Percentiles rank a stretch among this genome's conserved stretches.
These are phyloP conservation scores for Candida boidinii DNA, from an alignment of 805 yeast genomes.

Conservation along the genomic window DNA sequence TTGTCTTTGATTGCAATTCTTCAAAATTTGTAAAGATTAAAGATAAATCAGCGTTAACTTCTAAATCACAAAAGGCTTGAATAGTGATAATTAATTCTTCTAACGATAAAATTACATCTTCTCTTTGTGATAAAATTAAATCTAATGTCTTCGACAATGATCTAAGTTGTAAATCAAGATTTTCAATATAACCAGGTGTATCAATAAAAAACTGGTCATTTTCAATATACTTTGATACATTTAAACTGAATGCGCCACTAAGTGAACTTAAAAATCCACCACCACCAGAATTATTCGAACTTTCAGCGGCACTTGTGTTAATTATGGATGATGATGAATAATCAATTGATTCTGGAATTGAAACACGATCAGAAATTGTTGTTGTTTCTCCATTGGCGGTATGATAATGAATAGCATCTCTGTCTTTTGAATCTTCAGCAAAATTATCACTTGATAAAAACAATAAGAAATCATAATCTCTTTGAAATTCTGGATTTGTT, in stretches of 20 bases:
- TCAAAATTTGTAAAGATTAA: slow-evolving; percentile 65
- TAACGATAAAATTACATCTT: slow-evolving; percentile 59
- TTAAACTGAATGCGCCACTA: slow-evolving; percentile 54
- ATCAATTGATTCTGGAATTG: slow-evolving; percentile 7
- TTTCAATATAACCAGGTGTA: slow-evolving; percentile 60
- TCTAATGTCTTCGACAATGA: slow-evolving; percentile 66
- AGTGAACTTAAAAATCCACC: slow-evolving; percentile 65
- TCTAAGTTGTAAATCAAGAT: slow-evolving; percentile 64
- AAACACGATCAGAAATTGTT: slow-evolving; percentile 12
- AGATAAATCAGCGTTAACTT: slow-evolving; percentile 58
- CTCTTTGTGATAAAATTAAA: slow-evolving; percentile 62
- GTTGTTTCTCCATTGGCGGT: slow-evolving; percentile 25
- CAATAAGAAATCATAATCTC: slow-evolving; percentile 68
- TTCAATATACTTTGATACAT: slow-evolving; percentile 59
- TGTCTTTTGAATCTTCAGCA: slow-evolving; percentile 54
- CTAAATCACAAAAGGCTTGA: slow-evolving; percentile 61
- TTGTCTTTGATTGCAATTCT: slow-evolving; percentile 59
- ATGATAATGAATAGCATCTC: slow-evolving; percentile 39
- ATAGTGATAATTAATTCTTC: slow-evolving; percentile 52
- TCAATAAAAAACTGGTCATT: slow-evolving; percentile 71
- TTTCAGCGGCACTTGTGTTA: slow-evolving; percentile 9
- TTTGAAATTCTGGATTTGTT: slow-evolving; percentile 42
- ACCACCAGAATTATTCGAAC: slow-evolving; percentile 17
- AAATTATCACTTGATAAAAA: slow-evolving; percentile 75
- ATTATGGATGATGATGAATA: slow-evolving; percentile 20